Conservation (phyloP, 345 rosid species). For the Excoecaria agallocha region DNA sequence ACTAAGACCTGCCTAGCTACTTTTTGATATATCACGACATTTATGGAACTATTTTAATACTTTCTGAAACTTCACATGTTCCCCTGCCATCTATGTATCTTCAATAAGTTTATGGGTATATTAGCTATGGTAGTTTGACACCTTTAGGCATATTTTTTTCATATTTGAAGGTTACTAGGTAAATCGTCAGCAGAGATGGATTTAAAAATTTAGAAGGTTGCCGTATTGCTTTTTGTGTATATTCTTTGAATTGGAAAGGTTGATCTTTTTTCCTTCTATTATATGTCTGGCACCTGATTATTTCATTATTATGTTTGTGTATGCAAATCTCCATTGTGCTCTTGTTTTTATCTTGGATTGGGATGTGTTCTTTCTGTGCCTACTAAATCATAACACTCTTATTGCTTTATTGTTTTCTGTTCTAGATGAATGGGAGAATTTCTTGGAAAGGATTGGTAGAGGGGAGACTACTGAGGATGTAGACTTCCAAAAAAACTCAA, state of each 20-base stretch:
- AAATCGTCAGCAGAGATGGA: background rate
- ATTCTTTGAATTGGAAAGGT: background rate
- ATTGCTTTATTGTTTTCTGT: constrained; percentile 8
- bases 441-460: constrained; percentile 84
- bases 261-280: background rate
- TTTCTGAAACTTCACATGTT: background rate
- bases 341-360: background rate
- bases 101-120: background rate
- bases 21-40: background rate
- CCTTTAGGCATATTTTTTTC: background rate
- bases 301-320: background rate
- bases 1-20: background rate
- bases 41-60: background rate
- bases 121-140: background rate
- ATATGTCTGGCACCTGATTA: background rate
- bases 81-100: background rate
- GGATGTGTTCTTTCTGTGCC: background rate
- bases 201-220: background rate
- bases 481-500: constrained; percentile 71
- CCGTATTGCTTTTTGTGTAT: background rate
- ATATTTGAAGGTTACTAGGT: background rate
- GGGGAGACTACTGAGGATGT: constrained; percentile 61
- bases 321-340: background rate
- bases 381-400: background rate
- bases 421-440: constrained; percentile 98